These are phyloP conservation scores for Strobilomyces echinocephalus DNA, from an alignment of 768 basidiomycete species.

Conservation along the genomic window DNA sequence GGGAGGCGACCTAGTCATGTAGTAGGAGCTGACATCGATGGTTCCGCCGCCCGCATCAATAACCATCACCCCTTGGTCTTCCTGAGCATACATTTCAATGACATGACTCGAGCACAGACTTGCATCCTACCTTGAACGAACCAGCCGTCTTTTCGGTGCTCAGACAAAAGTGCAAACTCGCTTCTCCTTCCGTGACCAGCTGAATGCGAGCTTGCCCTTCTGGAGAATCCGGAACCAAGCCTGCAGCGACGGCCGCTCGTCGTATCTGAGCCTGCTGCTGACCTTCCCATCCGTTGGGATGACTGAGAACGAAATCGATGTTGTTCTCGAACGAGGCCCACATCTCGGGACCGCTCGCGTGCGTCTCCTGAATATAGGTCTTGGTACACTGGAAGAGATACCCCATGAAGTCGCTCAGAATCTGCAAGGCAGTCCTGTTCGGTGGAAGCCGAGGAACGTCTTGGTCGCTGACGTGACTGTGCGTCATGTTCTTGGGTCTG, in stretches of 20 bases:
- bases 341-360: slow-evolving; percentile 38
- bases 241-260: slow-evolving; percentile 39
- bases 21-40: slow-evolving; percentile 55
- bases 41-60: slow-evolving; percentile 68
- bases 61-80: slow-evolving; percentile 44
- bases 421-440: slow-evolving; percentile 37
- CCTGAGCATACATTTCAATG: slow-evolving; percentile 24
- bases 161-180: slow-evolving; percentile 47
- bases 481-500: slow-evolving; percentile 23
- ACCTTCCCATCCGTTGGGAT: slow-evolving; percentile 33
- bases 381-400: slow-evolving; percentile 43
- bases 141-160: slow-evolving; percentile 31
- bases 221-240: slow-evolving; percentile 34
- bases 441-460: slow-evolving; percentile 42
- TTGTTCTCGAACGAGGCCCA: slow-evolving; percentile 39
- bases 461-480: slow-evolving; percentile 23
- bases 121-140: slow-evolving; percentile 22
- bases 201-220: slow-evolving; percentile 36
- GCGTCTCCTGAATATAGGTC: slow-evolving; percentile 42
- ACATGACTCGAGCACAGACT: background rate
- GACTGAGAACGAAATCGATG: slow-evolving; percentile 44
- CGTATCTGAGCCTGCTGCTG: slow-evolving; percentile 42
- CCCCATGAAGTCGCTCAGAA: slow-evolving; percentile 46
- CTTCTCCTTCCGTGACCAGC: slow-evolving; percentile 52
- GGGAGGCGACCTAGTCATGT: slow-evolving; percentile 28